A percentile compares a stretch with the other conserved stretches of the same genome.
These are phyloP conservation scores for Lithospermum erythrorhizon DNA, from an alignment of 257 asterid genomes.

Conservation along the genomic window DNA sequence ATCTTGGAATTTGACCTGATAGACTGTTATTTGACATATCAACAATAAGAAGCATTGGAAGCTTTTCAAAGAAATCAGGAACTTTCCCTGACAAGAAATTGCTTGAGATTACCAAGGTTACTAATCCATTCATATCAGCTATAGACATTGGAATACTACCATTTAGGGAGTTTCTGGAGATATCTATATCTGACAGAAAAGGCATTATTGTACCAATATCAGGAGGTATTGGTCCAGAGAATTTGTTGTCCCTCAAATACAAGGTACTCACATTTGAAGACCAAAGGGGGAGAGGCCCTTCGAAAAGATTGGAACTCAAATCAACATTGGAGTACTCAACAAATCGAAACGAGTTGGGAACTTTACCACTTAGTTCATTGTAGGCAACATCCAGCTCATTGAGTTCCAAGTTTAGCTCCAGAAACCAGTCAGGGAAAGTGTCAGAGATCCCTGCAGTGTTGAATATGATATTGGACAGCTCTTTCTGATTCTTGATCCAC, in stretches of 20 bases:
- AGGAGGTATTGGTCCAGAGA: slow-evolving; percentile 27
- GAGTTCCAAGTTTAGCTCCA: slow-evolving; percentile 18
- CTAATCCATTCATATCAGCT: slow-evolving; percentile 11
- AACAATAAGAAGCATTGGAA: slow-evolving; percentile 13
- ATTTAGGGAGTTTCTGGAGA: slow-evolving; percentile 17
- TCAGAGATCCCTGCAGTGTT: slow-evolving; percentile 20
- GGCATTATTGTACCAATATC: slow-evolving; percentile 20
- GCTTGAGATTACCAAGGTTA: slow-evolving; percentile 17
- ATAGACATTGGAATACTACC: slow-evolving; percentile 25
- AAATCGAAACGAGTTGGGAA: slow-evolving; percentile 17
- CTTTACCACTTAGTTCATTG: slow-evolving; percentile 20
- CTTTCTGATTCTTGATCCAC: slow-evolving; percentile 20
- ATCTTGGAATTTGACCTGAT: slow-evolving; percentile 19
- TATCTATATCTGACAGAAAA: slow-evolving; percentile 16
- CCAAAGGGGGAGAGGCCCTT: slow-evolving; percentile 34
- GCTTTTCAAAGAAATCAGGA: slow-evolving; percentile 18
- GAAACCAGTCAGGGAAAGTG: slow-evolving; percentile 26
- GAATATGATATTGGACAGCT: slow-evolving; percentile 13
- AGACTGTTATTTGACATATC: slow-evolving; percentile 26
- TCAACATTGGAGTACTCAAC: slow-evolving; percentile 10
- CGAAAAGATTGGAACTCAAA: slow-evolving; percentile 15
- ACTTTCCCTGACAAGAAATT: slow-evolving; percentile 19
- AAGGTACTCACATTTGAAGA: slow-evolving; percentile 17
- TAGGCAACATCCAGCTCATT: slow-evolving; percentile 16
- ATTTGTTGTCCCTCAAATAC: slow-evolving; percentile 23